Conservation (phyloP, 768 basidiomycete species). For the Termitomyces sp. region DNA sequence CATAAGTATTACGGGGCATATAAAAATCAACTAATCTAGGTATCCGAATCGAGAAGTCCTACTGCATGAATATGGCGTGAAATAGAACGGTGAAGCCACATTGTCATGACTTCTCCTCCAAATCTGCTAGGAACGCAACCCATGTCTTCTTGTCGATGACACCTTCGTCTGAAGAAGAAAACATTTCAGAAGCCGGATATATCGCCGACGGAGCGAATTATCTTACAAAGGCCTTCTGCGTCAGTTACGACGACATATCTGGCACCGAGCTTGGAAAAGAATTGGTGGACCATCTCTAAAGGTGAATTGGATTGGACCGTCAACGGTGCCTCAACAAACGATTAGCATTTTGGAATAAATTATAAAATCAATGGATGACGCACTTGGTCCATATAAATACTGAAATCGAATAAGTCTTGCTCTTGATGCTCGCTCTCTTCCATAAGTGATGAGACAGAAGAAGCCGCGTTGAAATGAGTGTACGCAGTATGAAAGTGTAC, state of each 20-base stretch:
- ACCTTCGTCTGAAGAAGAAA: constrained; percentile 59
- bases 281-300: constrained; percentile 86
- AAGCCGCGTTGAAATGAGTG: constrained; percentile 36
- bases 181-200: neutral
- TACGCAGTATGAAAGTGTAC: constrained; percentile 57
- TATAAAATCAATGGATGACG: constrained; percentile 2
- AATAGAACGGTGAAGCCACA: neutral
- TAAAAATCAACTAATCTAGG: neutral
- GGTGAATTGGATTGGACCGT: constrained; percentile 81
- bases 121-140: constrained; percentile 77
- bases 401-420: constrained; percentile 70
- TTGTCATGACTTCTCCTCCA: constrained; percentile 50
- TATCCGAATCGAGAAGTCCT: neutral
- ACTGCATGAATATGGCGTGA: neutral
- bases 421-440: constrained; percentile 29
- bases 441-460: constrained; percentile 58
- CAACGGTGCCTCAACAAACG: constrained; percentile 64
- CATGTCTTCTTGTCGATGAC: constrained; percentile 93
- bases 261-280: constrained; percentile 92
- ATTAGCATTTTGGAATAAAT: neutral
- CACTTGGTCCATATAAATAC: constrained; percentile 88
- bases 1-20: neutral
- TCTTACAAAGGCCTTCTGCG: constrained; percentile 73
- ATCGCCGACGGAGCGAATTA: neutral
- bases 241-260: constrained; percentile 86